Evolutionary conservation across 2,329 filamentous ascomycete species (phyloP).

Genomic region (Phaeosphaeria sp.): DNA sequence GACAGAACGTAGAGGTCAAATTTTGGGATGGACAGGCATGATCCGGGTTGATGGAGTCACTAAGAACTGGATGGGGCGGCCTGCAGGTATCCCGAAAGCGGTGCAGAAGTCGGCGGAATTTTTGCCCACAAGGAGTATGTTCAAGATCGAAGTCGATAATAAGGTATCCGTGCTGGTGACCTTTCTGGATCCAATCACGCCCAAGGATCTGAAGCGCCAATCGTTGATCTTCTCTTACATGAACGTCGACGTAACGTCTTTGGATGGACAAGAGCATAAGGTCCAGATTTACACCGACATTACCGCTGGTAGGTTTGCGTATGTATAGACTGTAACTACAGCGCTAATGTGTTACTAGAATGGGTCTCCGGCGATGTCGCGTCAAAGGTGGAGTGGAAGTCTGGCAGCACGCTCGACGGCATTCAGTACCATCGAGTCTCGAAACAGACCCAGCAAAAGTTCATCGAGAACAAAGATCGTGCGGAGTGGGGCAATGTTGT

Average conservation of each 20-base stretch:
- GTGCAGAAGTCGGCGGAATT: slow-evolving; percentile 71
- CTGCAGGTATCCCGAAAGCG: slow-evolving; percentile 57
- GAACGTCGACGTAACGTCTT: slow-evolving; percentile 65
- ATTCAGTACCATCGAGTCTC: slow-evolving; percentile 67
- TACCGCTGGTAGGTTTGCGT: slow-evolving; percentile 63
- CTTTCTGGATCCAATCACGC: slow-evolving; percentile 74
- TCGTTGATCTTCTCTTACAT: slow-evolving; percentile 76
- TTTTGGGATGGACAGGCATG: slow-evolving; percentile 71
- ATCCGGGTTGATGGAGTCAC: slow-evolving; percentile 66
- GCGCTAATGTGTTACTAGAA: slow-evolving; percentile 57
- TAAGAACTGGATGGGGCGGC: slow-evolving; percentile 51
- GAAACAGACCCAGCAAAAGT: slow-evolving; percentile 55
- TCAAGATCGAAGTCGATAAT: slow-evolving; percentile 68
- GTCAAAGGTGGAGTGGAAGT: slow-evolving; percentile 68
- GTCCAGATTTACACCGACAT: slow-evolving; percentile 78
- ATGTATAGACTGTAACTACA: slow-evolving; percentile 1
- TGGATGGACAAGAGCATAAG: slow-evolving; percentile 67
- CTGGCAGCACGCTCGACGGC: slow-evolving; percentile 43
- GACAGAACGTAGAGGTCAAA: slow-evolving; percentile 53
- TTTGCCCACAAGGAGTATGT: slow-evolving; percentile 74
- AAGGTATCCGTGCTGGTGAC: slow-evolving; percentile 70
- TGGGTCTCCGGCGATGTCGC: slow-evolving; percentile 70
- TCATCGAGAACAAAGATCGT: slow-evolving; percentile 56
- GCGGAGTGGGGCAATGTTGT: slow-evolving; percentile 60
- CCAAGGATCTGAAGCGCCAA: slow-evolving; percentile 69